Evolutionary conservation across 2,329 filamentous ascomycete genomes (phyloP).

Genomic region (Leptographium radiaticola): DNA sequence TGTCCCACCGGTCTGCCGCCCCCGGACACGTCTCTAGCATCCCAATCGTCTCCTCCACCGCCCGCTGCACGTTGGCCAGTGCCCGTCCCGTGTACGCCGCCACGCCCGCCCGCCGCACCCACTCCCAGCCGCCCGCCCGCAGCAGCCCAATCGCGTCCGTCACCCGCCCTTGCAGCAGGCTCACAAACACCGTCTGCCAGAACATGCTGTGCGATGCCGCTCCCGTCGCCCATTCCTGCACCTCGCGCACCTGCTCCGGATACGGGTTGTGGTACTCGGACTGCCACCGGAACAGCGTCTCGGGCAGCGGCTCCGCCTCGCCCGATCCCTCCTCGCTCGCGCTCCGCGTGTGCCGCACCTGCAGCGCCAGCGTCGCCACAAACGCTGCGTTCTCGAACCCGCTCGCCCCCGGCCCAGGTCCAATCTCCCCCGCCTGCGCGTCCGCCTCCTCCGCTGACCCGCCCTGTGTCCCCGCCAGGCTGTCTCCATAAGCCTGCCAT

Average conservation of each 20-base stretch:
- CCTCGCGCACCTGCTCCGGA: constrained; percentile 49
- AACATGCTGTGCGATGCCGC: constrained; percentile 66
- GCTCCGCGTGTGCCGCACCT: constrained; percentile 57
- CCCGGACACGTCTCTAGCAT: constrained; percentile 64
- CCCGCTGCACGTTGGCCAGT: constrained; percentile 65
- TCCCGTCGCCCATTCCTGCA: constrained; percentile 53
- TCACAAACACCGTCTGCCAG: constrained; percentile 72
- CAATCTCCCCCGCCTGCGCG: constrained; percentile 44
- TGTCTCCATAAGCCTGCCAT: constrained; percentile 42
- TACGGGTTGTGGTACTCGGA: constrained; percentile 62
- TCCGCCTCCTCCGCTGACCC: constrained; percentile 7
- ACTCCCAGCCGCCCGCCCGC: constrained; percentile 62
- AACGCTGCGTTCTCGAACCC: constrained; percentile 65
- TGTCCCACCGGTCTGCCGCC: constrained; percentile 62
- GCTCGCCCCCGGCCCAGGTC: constrained; percentile 46
- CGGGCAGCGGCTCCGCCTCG: constrained; percentile 47
- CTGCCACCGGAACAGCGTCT: constrained; percentile 74
- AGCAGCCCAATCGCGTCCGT: constrained; percentile 53
- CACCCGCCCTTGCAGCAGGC: constrained; percentile 64
- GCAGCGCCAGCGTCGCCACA: constrained; percentile 64
- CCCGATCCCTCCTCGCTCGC: constrained; percentile 20
- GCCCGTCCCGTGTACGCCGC: constrained; percentile 61
- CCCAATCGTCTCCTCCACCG: constrained; percentile 53
- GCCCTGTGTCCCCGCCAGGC: constrained; percentile 21
- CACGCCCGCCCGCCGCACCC: constrained; percentile 55